Conservation (phyloP, 441 rosid genomes). For the Metrosideros polymorpha region DNA sequence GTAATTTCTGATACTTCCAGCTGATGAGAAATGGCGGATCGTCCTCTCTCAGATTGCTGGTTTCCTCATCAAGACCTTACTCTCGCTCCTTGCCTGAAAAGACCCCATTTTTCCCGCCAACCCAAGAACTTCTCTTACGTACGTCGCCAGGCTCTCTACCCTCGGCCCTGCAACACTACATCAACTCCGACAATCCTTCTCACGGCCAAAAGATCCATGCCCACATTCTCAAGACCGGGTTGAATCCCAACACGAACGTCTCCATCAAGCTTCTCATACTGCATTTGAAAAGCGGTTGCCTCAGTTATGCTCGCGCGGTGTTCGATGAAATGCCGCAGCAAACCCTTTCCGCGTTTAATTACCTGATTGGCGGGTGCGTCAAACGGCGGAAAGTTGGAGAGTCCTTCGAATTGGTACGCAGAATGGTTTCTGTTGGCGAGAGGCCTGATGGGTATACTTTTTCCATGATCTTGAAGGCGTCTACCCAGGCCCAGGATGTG, state of each 20-base stretch:
- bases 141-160: conserved; percentile 27
- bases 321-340: conserved; percentile 63
- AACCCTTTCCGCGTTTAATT: conserved; percentile 75
- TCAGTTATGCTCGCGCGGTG: conserved; percentile 53
- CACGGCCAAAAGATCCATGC: conserved; percentile 59
- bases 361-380: conserved; percentile 59
- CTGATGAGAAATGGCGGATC: not conserved
- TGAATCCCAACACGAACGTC: conserved; percentile 38
- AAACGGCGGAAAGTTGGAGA: conserved; percentile 34
- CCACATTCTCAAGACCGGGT: conserved; percentile 54
- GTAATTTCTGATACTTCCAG: not conserved
- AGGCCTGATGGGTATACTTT: conserved; percentile 65
- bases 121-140: not conserved
- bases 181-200: conserved; percentile 48
- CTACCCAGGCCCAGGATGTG: conserved; percentile 17
- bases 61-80: not conserved
- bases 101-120: not conserved
- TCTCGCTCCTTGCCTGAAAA: not conserved
- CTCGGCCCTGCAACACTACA: conserved; percentile 47
- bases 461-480: conserved; percentile 80
- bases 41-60: not conserved
- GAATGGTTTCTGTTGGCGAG: conserved; percentile 44
- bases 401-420: conserved; percentile 25
- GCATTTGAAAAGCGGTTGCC: conserved; percentile 39
- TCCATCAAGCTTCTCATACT: conserved; percentile 62